Conservation (phyloP, 1,284 basidiomycete genomes). For the Pterulicium gracile region DNA sequence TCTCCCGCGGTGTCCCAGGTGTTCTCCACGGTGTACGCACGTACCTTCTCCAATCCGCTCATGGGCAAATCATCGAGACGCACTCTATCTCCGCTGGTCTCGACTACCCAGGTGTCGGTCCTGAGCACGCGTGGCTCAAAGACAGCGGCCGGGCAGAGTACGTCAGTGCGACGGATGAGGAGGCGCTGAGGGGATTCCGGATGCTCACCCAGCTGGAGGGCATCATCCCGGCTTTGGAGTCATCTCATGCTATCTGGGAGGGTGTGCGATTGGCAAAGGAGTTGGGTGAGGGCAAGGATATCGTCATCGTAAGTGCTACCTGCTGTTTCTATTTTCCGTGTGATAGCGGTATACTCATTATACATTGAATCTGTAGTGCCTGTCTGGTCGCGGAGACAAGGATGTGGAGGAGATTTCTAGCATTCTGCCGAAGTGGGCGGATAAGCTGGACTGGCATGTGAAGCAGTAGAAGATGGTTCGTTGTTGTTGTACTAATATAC, state of each 20-base stretch:
- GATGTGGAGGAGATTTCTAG: slow-evolving; percentile 89
- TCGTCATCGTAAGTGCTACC: slow-evolving; percentile 73
- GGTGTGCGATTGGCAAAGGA: slow-evolving; percentile 81
- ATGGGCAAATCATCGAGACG: slow-evolving; percentile 93
- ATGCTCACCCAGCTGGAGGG: slow-evolving; percentile 89
- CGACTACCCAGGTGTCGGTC: slow-evolving; percentile 90
- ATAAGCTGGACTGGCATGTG: slow-evolving; percentile 82
- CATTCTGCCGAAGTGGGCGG: slow-evolving; percentile 72
- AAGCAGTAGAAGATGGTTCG: slow-evolving; percentile 16
- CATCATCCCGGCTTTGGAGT: slow-evolving; percentile 96
- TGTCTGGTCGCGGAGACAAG: slow-evolving; percentile 90
- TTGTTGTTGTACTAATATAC: too few relatives aligned
- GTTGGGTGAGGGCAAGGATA: slow-evolving; percentile 73
- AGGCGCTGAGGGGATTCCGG: slow-evolving; percentile 89
- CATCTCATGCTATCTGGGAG: slow-evolving; percentile 92
- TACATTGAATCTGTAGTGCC: slow-evolving; percentile 37
- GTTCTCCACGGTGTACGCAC: slow-evolving; percentile 96
- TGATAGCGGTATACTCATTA: background rate
- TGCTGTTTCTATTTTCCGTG: slow-evolving; percentile 6
- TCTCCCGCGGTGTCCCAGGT: slow-evolving; percentile 83
- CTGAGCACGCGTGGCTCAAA: slow-evolving; percentile 96
- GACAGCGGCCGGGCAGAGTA: slow-evolving; percentile 92
- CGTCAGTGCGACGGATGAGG: slow-evolving; percentile 84
- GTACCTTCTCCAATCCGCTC: slow-evolving; percentile 82
- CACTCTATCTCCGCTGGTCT: slow-evolving; percentile 96